These are phyloP conservation scores for Solanum corneliomulleri DNA, from an alignment of 257 asterid species.

Conservation along the genomic window DNA sequence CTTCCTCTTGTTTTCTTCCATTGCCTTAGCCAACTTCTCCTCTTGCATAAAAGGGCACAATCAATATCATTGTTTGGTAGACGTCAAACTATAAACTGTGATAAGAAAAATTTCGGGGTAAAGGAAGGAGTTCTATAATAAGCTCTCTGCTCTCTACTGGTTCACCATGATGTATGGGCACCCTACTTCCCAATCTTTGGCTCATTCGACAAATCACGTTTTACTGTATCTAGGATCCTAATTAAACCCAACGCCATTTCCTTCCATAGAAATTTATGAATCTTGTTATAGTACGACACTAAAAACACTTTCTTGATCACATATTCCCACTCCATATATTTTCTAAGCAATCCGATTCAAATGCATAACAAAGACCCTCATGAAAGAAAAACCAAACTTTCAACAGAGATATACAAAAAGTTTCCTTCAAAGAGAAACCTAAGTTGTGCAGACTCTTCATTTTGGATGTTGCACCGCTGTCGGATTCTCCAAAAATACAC, in stretches of 20 bases:
- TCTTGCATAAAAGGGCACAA: not conserved
- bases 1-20: constrained; percentile 10
- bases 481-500: not conserved
- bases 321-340: not conserved
- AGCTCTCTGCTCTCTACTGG: not conserved
- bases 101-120: not conserved
- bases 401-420: not conserved
- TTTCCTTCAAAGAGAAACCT: not conserved
- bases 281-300: not conserved
- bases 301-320: not conserved
- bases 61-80: not conserved
- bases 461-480: not conserved
- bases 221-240: not conserved
- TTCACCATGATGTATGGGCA: not conserved
- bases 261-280: not conserved
- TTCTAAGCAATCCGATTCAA: not conserved
- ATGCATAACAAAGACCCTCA: not conserved
- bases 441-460: not conserved
- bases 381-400: not conserved
- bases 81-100: not conserved
- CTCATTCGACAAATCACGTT: not conserved
- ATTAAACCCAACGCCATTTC: not conserved
- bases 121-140: not conserved
- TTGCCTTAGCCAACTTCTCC: not conserved
- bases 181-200: not conserved